Conservation (phyloP, 2,329 filamentous ascomycete genomes). For the Colletotrichum orbiculare region DNA sequence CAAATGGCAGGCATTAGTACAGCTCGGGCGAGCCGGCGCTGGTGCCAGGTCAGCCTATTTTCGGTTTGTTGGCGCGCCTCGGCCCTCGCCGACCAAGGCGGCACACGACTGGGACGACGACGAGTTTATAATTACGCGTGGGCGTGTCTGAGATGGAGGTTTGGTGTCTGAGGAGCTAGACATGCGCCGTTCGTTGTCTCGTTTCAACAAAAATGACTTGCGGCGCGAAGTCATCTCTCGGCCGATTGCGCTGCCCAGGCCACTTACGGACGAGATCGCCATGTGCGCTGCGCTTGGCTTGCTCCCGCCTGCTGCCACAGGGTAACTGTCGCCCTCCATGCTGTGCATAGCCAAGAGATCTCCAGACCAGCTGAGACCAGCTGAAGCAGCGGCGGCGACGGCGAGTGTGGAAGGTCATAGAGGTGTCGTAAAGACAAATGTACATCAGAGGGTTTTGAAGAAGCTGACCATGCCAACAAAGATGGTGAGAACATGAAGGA, state of each 20-base stretch:
- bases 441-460: neutral
- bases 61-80: constrained; percentile 19
- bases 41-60: constrained; percentile 10
- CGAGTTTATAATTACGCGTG: too few relatives aligned
- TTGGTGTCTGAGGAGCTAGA: neutral
- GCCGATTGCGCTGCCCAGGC: constrained; percentile 24
- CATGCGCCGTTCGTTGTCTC: constrained; percentile 12
- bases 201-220: constrained; percentile 18
- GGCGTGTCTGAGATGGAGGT: neutral
- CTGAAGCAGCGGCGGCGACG: constrained; percentile 5
- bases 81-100: neutral
- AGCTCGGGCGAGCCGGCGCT: constrained; percentile 20
- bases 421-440: neutral
- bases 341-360: constrained; percentile 30
- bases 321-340: constrained; percentile 13
- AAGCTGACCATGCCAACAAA: constrained; percentile 17
- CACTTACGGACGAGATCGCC: constrained; percentile 27
- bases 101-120: neutral
- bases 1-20: too few relatives aligned
- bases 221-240: constrained; percentile 17
- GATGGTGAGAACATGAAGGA: constrained; percentile 21
- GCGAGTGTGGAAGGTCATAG: constrained; percentile 6
- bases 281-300: constrained; percentile 23
- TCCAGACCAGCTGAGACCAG: constrained; percentile 4
- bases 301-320: neutral